Conservation (phyloP, 805 yeast genomes). For the Candida railenensis region DNA sequence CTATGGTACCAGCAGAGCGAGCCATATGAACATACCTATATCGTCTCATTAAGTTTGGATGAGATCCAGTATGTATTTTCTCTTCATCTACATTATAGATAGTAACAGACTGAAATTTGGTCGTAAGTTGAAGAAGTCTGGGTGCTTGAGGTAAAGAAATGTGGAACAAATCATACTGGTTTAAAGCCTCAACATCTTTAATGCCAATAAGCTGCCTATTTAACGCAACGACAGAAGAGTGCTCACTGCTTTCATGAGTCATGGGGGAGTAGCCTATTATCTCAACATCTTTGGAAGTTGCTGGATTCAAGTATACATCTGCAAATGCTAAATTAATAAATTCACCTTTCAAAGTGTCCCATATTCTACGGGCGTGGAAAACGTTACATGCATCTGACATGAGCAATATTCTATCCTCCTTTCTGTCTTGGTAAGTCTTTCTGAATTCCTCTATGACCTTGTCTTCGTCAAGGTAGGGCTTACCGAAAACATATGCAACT, state of each 20-base stretch:
- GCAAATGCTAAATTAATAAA: slow-evolving; percentile 33
- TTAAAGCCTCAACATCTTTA: background rate
- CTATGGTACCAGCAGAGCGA: slow-evolving; percentile 87
- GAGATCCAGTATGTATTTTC: slow-evolving; percentile 53
- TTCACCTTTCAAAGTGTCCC: slow-evolving; percentile 24
- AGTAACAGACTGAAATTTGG: slow-evolving; percentile 59
- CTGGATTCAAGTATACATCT: slow-evolving; percentile 27
- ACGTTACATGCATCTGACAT: slow-evolving; percentile 79
- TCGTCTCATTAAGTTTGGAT: slow-evolving; percentile 77
- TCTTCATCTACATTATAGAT: slow-evolving; percentile 44
- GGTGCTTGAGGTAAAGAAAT: slow-evolving; percentile 77
- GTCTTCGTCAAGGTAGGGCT: slow-evolving; percentile 51
- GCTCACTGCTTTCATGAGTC: slow-evolving; percentile 8
- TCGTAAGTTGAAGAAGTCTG: slow-evolving; percentile 68
- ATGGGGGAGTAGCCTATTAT: slow-evolving; percentile 43
- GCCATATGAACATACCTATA: slow-evolving; percentile 87
- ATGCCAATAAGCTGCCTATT: slow-evolving; percentile 2
- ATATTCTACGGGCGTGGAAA: slow-evolving; percentile 40
- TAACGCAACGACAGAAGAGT: slow-evolving; percentile 19
- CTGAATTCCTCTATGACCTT: slow-evolving; percentile 39
- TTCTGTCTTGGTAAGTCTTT: slow-evolving; percentile 31
- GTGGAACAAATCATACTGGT: slow-evolving; percentile 62
- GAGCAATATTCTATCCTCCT: slow-evolving; percentile 47
- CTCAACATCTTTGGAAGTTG: slow-evolving; percentile 26
- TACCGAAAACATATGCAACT: slow-evolving; percentile 78